Percentiles rank a stretch among this genome's conserved stretches.
Conservation (phyloP, 2,329 filamentous ascomycete species). For the Zymoseptoria crescenta region DNA sequence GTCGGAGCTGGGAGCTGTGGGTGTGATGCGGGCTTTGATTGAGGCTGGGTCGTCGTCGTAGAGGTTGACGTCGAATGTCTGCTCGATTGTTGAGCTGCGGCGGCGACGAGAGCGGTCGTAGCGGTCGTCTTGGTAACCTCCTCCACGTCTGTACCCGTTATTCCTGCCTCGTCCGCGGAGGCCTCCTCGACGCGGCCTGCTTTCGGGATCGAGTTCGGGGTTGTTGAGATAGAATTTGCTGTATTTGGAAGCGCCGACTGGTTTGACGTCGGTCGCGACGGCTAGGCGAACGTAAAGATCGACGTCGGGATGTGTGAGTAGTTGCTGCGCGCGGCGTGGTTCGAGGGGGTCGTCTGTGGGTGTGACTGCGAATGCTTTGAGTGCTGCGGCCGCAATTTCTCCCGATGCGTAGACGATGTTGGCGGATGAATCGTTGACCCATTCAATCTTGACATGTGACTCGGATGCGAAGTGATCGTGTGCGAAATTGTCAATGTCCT, state of each 20-base stretch:
- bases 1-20: slow-evolving; percentile 1
- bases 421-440: slow-evolving; percentile 89
- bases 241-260: slow-evolving; percentile 64
- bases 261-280: slow-evolving; percentile 69
- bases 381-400: slow-evolving; percentile 47
- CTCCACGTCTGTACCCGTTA: slow-evolving; percentile 45
- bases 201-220: slow-evolving; percentile 74
- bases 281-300: slow-evolving; percentile 67
- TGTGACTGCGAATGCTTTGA: slow-evolving; percentile 42
- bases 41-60: slow-evolving; percentile 61
- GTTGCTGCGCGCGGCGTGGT: slow-evolving; percentile 59
- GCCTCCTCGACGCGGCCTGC: slow-evolving; percentile 21
- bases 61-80: slow-evolving; percentile 64
- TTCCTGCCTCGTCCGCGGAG: slow-evolving; percentile 14
- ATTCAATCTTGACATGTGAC: slow-evolving; percentile 62
- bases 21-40: slow-evolving; percentile 2
- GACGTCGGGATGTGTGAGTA: slow-evolving; percentile 60
- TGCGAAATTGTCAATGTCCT: slow-evolving; percentile 65
- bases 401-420: slow-evolving; percentile 68
- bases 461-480: slow-evolving; percentile 53
- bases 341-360: slow-evolving; percentile 45
- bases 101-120: slow-evolving; percentile 35
- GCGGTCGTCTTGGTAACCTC: slow-evolving; percentile 48
- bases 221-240: slow-evolving; percentile 91
- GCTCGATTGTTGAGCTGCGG: slow-evolving; percentile 25